phyloP scores from a whole-genome alignment of 768 basidiomycete species.

The Suillus weaverae region DNA sequence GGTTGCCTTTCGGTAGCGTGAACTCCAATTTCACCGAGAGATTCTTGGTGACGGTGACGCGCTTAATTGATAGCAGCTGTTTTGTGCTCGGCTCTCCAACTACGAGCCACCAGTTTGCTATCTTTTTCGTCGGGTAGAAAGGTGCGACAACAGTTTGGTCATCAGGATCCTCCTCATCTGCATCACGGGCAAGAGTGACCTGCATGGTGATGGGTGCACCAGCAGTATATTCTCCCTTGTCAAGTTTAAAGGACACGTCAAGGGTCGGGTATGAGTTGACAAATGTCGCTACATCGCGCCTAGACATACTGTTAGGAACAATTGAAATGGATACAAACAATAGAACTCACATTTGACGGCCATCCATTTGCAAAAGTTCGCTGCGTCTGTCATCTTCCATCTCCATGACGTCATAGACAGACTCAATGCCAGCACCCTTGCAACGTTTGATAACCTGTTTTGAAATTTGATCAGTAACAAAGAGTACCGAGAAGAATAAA shows the following conservation, averaged over 20 bases:
- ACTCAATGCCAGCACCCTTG: slow-evolving; percentile 76
- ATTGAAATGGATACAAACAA: background rate
- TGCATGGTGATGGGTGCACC: slow-evolving; percentile 80
- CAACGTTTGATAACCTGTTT: slow-evolving; percentile 78
- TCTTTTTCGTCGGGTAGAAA: slow-evolving; percentile 86
- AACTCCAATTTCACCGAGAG: slow-evolving; percentile 90
- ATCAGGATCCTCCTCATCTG: slow-evolving; percentile 70
- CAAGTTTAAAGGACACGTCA: slow-evolving; percentile 86
- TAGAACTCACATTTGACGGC: slow-evolving; percentile 75
- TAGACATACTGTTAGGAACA: slow-evolving; percentile 30
- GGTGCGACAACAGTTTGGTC: slow-evolving; percentile 91
- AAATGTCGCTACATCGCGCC: slow-evolving; percentile 92
- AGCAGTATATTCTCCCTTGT: slow-evolving; percentile 83
- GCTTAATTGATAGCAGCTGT: slow-evolving; percentile 81
- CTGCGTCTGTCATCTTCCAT: slow-evolving; percentile 92
- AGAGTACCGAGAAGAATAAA: background rate
- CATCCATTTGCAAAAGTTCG: slow-evolving; percentile 79
- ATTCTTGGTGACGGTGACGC: slow-evolving; percentile 74
- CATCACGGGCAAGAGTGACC: slow-evolving; percentile 78
- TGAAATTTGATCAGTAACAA: background rate
- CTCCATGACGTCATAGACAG: slow-evolving; percentile 98
- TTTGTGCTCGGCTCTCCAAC: slow-evolving; percentile 81
- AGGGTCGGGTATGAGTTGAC: slow-evolving; percentile 98
- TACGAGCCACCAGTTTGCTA: slow-evolving; percentile 97
- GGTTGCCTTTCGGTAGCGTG: slow-evolving; percentile 79